Evolutionary conservation across 2,329 filamentous ascomycete species (phyloP).

Genomic region (Aspergillus calidoustus): DNA sequence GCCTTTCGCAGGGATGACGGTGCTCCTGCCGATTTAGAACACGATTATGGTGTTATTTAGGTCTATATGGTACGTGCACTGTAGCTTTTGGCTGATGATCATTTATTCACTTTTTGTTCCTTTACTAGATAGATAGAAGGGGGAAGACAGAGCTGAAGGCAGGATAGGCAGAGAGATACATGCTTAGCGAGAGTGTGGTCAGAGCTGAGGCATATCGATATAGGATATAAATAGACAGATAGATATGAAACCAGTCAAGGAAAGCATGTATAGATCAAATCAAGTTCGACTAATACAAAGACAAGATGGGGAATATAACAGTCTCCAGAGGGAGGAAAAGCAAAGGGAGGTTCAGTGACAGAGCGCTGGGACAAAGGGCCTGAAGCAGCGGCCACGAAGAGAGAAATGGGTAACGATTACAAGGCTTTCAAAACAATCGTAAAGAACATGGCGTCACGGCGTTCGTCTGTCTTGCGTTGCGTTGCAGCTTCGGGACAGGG

Average conservation of each 20-base stretch:
- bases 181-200: slow-evolving; percentile 21
- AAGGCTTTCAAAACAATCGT: slow-evolving; percentile 16
- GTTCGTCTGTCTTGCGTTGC: slow-evolving; percentile 18
- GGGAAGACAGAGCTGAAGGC: not conserved
- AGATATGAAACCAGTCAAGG: not conserved
- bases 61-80: too few relatives aligned
- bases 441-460: slow-evolving; percentile 21
- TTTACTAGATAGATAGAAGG: not conserved
- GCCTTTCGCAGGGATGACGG: too few relatives aligned
- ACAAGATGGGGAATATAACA: slow-evolving; percentile 39
- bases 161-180: slow-evolving; percentile 5
- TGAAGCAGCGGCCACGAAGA: not conserved
- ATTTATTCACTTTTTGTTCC: not conserved
- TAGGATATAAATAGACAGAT: slow-evolving; percentile 2
- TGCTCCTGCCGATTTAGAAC: too few relatives aligned
- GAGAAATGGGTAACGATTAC: slow-evolving; percentile 10
- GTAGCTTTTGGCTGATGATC: not conserved
- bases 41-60: too few relatives aligned
- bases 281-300: slow-evolving; percentile 17
- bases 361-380: not conserved
- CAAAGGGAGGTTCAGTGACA: slow-evolving; percentile 11
- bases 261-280: slow-evolving; percentile 6
- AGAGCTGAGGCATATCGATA: slow-evolving; percentile 23
- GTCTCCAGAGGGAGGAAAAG: slow-evolving; percentile 17
- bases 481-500: slow-evolving; percentile 1